Conservation (phyloP, 371 early-diverging fungal species). For the Blastocladiella emersonii region DNA sequence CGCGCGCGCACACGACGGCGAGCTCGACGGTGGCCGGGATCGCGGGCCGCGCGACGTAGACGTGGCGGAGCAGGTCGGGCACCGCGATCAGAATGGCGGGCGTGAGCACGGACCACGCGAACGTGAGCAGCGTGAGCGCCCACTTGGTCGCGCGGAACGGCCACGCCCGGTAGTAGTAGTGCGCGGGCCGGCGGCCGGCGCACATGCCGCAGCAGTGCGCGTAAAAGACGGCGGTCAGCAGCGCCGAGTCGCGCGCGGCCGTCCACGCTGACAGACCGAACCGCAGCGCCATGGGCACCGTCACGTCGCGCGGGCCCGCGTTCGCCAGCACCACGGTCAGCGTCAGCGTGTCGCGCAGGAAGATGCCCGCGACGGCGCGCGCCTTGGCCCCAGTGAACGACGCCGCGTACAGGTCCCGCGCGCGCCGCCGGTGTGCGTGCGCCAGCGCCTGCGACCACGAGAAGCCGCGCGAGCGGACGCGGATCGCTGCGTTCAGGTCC, state of each 20-base stretch:
- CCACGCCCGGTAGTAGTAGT: background rate
- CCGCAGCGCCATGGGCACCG: background rate
- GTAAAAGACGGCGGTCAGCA: background rate
- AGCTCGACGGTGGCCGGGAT: background rate
- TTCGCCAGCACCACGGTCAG: background rate
- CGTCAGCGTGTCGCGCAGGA: background rate
- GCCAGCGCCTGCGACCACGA: background rate
- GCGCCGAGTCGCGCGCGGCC: background rate
- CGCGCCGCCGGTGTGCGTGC: background rate
- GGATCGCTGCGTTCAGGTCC: background rate
- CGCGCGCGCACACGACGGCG: background rate
- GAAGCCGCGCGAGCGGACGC: background rate
- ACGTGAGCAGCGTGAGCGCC: background rate
- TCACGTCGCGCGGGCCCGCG: background rate
- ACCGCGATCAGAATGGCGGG: background rate
- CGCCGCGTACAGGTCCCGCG: background rate
- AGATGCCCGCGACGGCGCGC: background rate
- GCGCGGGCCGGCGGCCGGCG: background rate
- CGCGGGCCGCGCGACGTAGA: background rate
- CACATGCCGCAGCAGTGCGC: background rate
- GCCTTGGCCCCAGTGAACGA: background rate
- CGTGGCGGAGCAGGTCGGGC: background rate
- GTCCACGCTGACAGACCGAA: background rate
- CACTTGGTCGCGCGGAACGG: background rate
- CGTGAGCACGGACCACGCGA: no score